Evolutionary conservation across 2,329 filamentous ascomycete genomes (phyloP).

Genomic region (Talaromyces piceae): DNA sequence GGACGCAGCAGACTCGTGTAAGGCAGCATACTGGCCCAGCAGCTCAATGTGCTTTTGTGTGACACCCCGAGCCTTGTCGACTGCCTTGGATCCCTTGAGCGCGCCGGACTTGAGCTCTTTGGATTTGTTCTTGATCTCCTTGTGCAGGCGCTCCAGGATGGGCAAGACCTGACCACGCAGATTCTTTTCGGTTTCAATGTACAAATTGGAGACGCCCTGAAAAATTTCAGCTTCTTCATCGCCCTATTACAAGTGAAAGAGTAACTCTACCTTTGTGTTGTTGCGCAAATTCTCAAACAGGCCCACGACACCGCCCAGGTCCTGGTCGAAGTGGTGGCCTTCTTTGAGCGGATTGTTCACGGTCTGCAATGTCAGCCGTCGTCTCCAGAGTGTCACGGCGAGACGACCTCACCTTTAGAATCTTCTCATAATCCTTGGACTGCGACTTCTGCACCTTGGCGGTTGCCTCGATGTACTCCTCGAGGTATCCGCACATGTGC

Average conservation of each 20-base stretch:
- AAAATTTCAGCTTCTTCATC: not conserved
- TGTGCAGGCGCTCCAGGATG: slow-evolving; percentile 81
- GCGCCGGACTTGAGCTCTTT: slow-evolving; percentile 82
- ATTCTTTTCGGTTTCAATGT: slow-evolving; percentile 83
- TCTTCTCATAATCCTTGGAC: slow-evolving; percentile 91
- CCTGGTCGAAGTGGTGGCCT: slow-evolving; percentile 87
- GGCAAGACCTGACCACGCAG: slow-evolving; percentile 81
- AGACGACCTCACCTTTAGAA: slow-evolving; percentile 60
- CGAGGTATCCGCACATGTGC: slow-evolving; percentile 81
- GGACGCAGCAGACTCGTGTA: slow-evolving; percentile 63
- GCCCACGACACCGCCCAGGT: slow-evolving; percentile 75
- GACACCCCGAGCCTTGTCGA: slow-evolving; percentile 75
- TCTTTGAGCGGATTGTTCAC: slow-evolving; percentile 80
- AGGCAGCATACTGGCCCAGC: slow-evolving; percentile 75
- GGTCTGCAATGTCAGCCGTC: slow-evolving; percentile 46
- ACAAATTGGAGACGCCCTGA: slow-evolving; percentile 79
- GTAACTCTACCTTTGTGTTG: slow-evolving; percentile 63
- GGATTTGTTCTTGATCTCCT: slow-evolving; percentile 92
- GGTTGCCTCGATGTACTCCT: slow-evolving; percentile 78
- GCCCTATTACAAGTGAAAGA: not conserved
- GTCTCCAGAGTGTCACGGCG: not conserved
- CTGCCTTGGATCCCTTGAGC: slow-evolving; percentile 76
- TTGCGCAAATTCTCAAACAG: slow-evolving; percentile 90
- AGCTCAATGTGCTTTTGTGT: slow-evolving; percentile 97
- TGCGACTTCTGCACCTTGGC: slow-evolving; percentile 81